phyloP scores from a whole-genome alignment of 805 yeast genomes.

The Starmerella etchellsii region DNA sequence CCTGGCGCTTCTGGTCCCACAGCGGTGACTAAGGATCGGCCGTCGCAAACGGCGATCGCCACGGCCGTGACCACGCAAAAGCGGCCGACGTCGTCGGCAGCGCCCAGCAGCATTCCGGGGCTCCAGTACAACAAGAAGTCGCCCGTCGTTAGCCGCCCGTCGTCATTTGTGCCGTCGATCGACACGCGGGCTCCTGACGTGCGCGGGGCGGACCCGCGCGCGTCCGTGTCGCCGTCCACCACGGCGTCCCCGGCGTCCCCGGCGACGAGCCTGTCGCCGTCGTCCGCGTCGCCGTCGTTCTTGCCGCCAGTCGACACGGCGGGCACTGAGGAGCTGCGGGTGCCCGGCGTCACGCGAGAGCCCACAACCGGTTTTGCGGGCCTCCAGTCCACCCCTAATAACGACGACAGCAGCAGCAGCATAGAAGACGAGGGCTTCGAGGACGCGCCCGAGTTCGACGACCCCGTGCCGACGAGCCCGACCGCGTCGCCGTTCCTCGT shows the following conservation, averaged over 20 bases:
- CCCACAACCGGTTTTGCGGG: too few relatives aligned
- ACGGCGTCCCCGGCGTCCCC: background rate
- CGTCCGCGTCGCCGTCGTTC: too few relatives aligned
- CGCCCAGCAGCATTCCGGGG: slow-evolving; percentile 6
- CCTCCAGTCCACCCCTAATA: background rate
- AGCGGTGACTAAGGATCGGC: too few relatives aligned
- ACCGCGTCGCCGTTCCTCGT: slow-evolving; percentile 18
- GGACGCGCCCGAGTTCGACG: slow-evolving; percentile 15
- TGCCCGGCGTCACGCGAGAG: too few relatives aligned
- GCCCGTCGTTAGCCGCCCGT: background rate
- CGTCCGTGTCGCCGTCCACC: background rate
- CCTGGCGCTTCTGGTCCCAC: too few relatives aligned
- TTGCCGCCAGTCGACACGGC: background rate
- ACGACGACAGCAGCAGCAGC: slow-evolving; percentile 6
- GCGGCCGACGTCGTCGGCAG: slow-evolving; percentile 11
- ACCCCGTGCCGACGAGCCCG: slow-evolving; percentile 15
- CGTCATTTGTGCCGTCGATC: background rate
- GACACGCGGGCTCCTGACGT: background rate
- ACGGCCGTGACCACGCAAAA: slow-evolving; percentile 15
- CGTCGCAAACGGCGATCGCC: background rate
- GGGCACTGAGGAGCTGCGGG: too few relatives aligned
- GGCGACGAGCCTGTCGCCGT: background rate
- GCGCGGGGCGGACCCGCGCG: background rate
- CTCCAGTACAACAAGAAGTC: slow-evolving; percentile 8
- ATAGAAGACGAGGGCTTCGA: slow-evolving; percentile 16